Evolutionary conservation across 257 asterid species (phyloP), one percentile per base, ranked within the genome.

Genomic region (Echium plantagineum): DNA sequence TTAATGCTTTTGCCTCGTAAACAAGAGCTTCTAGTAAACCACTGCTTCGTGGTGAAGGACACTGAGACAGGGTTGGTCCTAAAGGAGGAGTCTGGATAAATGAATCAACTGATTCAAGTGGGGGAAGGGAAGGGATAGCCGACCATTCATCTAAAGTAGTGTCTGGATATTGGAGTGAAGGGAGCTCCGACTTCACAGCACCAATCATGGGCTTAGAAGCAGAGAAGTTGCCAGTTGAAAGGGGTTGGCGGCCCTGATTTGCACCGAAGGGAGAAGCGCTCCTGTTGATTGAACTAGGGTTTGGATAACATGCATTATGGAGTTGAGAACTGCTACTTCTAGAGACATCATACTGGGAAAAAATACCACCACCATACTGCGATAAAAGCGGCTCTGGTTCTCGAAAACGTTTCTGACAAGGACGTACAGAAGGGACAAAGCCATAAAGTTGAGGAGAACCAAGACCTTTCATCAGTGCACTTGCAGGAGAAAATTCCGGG

Each of bases 171-270:
- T 84, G 93, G 93, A 84, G 75, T 79, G 93, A 84, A 84, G 93
- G 93, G 93, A 84, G 93, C 88, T 84, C 93, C 73, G 21, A 75
- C 85, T 79, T 79, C 83, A 72, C 79, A 75, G 77, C 84, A 69
- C 80, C 78, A 59, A 69, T 22, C 60, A 72, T 57, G 73, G 75
- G 93, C 85, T 75, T 79, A 59, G 88, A 77, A 81, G 79, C 84
- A 79, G 93, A 84, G 84, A 65, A 80, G 72, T 54, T 62, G 68
- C 54, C 70, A 72, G 76, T 80, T 68, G 79, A 65, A 68, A 71
- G 65, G 73, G 74, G 63, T 70, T 74, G 74, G 69, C 72, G 64
- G 48, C 72, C 81, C 64, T 65, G 79, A 74, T 68, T 48, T 52
- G 64, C 76, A 67, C 67, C 77, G 67, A 68, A 71, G 51, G 75